phyloP scores from a whole-genome alignment of 2,329 filamentous ascomycete genomes.

The Sclerotinia minor region DNA sequence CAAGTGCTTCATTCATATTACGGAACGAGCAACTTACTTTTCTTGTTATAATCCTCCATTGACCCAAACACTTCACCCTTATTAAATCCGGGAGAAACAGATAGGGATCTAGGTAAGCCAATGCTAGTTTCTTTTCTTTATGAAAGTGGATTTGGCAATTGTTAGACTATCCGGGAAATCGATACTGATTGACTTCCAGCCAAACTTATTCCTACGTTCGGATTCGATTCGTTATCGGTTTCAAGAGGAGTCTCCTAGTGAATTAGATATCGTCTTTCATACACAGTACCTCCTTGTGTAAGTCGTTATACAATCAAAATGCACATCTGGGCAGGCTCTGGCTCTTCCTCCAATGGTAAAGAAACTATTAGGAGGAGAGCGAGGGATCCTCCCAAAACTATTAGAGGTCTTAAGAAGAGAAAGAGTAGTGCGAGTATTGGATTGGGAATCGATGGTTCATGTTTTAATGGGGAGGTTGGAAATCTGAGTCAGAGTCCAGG shows the following conservation, averaged over 20 bases:
- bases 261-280: neutral
- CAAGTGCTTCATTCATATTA: neutral
- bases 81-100: neutral
- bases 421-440: slow-evolving; percentile 10
- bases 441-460: neutral
- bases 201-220: neutral
- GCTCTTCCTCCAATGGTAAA: neutral
- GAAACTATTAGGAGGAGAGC: slow-evolving; percentile 6
- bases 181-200: neutral
- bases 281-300: neutral
- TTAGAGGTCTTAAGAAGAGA: neutral
- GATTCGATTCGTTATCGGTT: neutral
- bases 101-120: neutral
- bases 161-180: no score
- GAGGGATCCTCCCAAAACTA: neutral
- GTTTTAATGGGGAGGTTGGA: neutral
- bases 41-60: neutral
- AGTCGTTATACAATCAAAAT: neutral
- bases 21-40: neutral
- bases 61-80: neutral
- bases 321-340: slow-evolving; percentile 19
- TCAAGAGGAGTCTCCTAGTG: neutral
- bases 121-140: neutral
- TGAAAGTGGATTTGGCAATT: neutral
- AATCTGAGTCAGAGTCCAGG: neutral